Evolutionary conservation across 2,329 filamentous ascomycete species (phyloP), one percentile per base, ranked within the genome.

Genomic region (Zasmidium angulare): DNA sequence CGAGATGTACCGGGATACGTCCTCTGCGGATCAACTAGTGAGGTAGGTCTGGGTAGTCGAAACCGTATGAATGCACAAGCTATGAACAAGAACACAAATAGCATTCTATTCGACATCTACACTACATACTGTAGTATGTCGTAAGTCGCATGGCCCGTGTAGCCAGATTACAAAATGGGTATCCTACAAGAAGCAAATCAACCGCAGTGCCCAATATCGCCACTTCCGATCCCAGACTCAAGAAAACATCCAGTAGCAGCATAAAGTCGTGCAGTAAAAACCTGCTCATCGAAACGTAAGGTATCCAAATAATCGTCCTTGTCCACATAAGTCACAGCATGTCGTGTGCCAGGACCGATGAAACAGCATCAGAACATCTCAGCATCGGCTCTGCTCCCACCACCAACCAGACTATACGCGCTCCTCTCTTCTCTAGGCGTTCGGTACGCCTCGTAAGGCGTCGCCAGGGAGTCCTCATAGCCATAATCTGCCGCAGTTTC

Each of bases 381-480:
- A 17, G 53, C 63, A 20, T 65, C 62, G 20, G 53, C 55, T 52
- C 17, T 22, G 19, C 58, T 58, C 19, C 50, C 49, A 47, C 59
- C 55, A 24, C 58, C 53, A 2, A 58, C 63, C 22, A 68, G 59
- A 29, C 53, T 60, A 49, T 60, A 65, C 29, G 60, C 61, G 20
- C 59, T 66, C n/a, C 62, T 58, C 59, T 69, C 69, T 59, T 72
- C 71, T 11, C 53, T 49, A 3, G 71, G 70, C 9, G 70, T 72
- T 31, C 54, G 59, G 50, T 70, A 71, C n/a, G 54, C 62, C 24
- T 71, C 66, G 24, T 69, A 63, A 3, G 69, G 68, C 46, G 68
- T 68, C 36, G 59, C 59, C n/a, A 57, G 46, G n/a, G 64, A 60
- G 11, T 64, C 64, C 1, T 63, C 63, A 4, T 65, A 61, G 2